Evolutionary conservation across 2,329 filamentous ascomycete genomes (phyloP), one percentile per base, ranked within the genome.

Genomic region (Penicillium sp.): DNA sequence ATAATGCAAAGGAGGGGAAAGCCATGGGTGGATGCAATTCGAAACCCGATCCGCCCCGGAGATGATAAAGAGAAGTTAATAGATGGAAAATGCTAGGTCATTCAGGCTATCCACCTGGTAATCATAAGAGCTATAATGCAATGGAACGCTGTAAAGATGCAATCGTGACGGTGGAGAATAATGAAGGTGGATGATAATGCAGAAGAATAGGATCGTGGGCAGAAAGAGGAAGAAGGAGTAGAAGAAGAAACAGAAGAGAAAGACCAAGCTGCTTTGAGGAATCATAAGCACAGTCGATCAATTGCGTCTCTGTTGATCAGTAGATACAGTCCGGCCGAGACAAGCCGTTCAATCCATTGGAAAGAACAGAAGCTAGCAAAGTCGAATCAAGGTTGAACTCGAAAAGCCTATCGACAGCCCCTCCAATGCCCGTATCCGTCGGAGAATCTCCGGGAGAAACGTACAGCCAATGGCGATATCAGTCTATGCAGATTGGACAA

Each of bases 111-210:
- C 8, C n/a, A 19, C 47, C 47, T 27, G 35, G 35, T 18, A 49
- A 47, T 34, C 46, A 56, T 42, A 26, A 42, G 14, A 36, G 27
- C 16, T 23, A 36, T 41, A 48, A 57, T 52, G 50, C 50, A 52
- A 52, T 29, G 27, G 30, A 40, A 51, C 41, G 47, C 49, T 55
- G 29, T 53, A 26, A 19, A 43, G 19, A 49, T 49, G 26, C 42
- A 40, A 54, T 45, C n/a, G 41, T 47, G 27, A 51, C 36, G 11
- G 35, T 39, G 40, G 27, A 47, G 26, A 45, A n/a, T 16, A 19
- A 46, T 47, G 49, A 50, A 49, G n/a, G 35, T 36, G 10, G 32
- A 14, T 5, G 5, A 23, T 23, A 23, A 23, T 23, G 23, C 23
- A 23, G 23, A 16, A 45, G 18, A 48, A 48, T 40, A 38, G 23